phyloP scores from a whole-genome alignment of 768 basidiomycete genomes.

The Rhizopogon vinicolor region DNA sequence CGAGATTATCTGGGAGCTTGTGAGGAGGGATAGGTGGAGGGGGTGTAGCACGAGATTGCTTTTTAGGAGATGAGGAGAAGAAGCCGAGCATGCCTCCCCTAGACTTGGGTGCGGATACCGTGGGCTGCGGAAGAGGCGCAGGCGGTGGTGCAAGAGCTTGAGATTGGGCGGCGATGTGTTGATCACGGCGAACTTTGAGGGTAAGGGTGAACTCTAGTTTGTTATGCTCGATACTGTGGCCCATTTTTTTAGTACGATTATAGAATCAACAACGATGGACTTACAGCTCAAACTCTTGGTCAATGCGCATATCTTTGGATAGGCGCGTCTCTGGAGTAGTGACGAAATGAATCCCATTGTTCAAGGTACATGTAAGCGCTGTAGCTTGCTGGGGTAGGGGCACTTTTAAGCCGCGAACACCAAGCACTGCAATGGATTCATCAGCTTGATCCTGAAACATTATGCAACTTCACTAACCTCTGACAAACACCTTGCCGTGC shows the following conservation, averaged over 20 bases:
- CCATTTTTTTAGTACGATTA: too few relatives aligned
- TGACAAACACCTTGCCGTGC: slow-evolving; percentile 92
- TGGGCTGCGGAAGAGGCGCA: slow-evolving; percentile 35
- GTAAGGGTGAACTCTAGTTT: slow-evolving; percentile 94
- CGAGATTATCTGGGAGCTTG: slow-evolving; percentile 68
- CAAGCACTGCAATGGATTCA: slow-evolving; percentile 51
- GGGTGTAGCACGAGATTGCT: slow-evolving; percentile 50
- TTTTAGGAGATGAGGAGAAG: slow-evolving; percentile 69
- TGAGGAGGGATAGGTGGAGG: slow-evolving; percentile 33
- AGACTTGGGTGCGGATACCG: slow-evolving; percentile 48
- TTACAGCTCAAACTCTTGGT: slow-evolving; percentile 90
- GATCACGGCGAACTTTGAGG: slow-evolving; percentile 80
- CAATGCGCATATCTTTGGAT: slow-evolving; percentile 54
- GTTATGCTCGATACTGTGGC: slow-evolving; percentile 77
- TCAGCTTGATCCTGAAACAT: background rate
- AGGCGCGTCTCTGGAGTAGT: slow-evolving; percentile 79
- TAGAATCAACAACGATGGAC: slow-evolving; percentile 21
- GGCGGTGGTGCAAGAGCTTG: slow-evolving; percentile 55
- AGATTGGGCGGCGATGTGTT: slow-evolving; percentile 78
- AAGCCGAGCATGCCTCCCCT: slow-evolving; percentile 69
- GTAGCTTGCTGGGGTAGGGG: slow-evolving; percentile 79
- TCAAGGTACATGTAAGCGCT: slow-evolving; percentile 78
- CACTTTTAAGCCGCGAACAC: slow-evolving; percentile 66
- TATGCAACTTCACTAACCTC: slow-evolving; percentile 46
- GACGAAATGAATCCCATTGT: slow-evolving; percentile 96